Percentiles rank a stretch among this genome's conserved stretches.
Evolutionary conservation across 2,329 filamentous ascomycete species (phyloP).

Genomic region (Venturia pyrina): DNA sequence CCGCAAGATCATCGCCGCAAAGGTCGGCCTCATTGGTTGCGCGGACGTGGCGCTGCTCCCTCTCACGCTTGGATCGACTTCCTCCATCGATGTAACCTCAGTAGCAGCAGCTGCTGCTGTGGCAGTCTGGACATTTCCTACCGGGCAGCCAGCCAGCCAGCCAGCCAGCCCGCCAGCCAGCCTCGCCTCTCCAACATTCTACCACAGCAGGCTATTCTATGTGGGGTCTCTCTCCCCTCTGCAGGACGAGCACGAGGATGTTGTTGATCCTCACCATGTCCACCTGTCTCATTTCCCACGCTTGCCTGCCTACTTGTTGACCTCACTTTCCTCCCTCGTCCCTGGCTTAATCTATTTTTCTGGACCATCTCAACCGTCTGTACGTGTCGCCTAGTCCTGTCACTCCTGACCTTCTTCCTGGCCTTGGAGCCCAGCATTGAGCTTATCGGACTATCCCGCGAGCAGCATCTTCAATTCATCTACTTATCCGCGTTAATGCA

Average conservation of each 20-base stretch:
- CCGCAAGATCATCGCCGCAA: neutral
- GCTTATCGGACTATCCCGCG: constrained; percentile 8
- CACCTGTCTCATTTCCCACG: constrained; percentile 11
- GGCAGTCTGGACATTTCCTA: neutral
- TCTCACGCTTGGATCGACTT: constrained; percentile 4
- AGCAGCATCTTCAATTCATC: neutral
- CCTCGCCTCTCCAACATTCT: constrained; percentile 3
- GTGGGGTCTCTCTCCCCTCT: neutral
- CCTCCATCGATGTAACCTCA: constrained; percentile 11
- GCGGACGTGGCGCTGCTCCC: neutral
- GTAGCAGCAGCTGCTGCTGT: neutral
- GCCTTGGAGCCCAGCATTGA: neutral
- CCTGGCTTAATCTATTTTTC: constrained; percentile 7
- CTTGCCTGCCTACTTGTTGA: neutral
- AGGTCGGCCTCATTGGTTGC: constrained; percentile 4
- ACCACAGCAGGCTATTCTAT: neutral
- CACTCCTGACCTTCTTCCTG: neutral
- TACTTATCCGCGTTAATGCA: constrained; percentile 5
- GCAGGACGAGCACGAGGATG: neutral
- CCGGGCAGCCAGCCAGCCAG: neutral
- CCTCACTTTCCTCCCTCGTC: constrained; percentile 3
- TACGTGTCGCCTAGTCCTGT: neutral
- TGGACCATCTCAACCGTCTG: constrained; percentile 1
- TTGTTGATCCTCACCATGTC: neutral
- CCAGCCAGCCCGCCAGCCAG: no score